Evolutionary conservation across 2,329 filamentous ascomycete species (phyloP).

Genomic region (Dothideomycetes sp.): DNA sequence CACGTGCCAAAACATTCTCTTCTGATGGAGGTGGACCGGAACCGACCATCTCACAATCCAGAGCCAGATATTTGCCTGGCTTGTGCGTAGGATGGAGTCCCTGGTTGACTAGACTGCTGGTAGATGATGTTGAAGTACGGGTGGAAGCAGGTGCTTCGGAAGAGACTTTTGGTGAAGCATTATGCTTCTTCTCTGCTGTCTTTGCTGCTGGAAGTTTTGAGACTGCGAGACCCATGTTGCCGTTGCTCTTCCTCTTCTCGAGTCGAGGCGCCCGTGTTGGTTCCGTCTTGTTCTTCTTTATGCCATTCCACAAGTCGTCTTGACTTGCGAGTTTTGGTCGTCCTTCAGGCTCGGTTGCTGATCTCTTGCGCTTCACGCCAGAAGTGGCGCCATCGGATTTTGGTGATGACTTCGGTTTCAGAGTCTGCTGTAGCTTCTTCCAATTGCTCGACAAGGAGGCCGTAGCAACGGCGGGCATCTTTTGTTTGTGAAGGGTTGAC

Average conservation of each 20-base stretch:
- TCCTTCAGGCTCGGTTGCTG: constrained; percentile 17
- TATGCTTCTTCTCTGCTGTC: constrained; percentile 46
- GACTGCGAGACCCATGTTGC: constrained; percentile 42
- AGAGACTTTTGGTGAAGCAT: constrained; percentile 51
- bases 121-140: constrained; percentile 38
- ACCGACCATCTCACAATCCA: constrained; percentile 99
- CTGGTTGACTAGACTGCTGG: constrained; percentile 35
- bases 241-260: constrained; percentile 5
- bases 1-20: constrained; percentile 71
- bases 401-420: constrained; percentile 23
- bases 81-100: constrained; percentile 47
- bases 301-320: constrained; percentile 15
- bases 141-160: constrained; percentile 56
- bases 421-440: constrained; percentile 64
- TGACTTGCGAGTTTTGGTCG: too few relatives aligned
- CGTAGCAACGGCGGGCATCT: constrained; percentile 17
- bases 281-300: constrained; percentile 12
- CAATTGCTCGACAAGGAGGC: constrained; percentile 52
- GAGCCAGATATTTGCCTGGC: constrained; percentile 79
- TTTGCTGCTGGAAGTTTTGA: constrained; percentile 29
- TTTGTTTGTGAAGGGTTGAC: too few relatives aligned
- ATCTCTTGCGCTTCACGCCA: constrained; percentile 28
- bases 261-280: constrained; percentile 19
- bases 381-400: constrained; percentile 15
- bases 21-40: constrained; percentile 56